Base-by-base conservation (phyloP, 78 protist species). In the Creolimax fragrantissima region DNA sequence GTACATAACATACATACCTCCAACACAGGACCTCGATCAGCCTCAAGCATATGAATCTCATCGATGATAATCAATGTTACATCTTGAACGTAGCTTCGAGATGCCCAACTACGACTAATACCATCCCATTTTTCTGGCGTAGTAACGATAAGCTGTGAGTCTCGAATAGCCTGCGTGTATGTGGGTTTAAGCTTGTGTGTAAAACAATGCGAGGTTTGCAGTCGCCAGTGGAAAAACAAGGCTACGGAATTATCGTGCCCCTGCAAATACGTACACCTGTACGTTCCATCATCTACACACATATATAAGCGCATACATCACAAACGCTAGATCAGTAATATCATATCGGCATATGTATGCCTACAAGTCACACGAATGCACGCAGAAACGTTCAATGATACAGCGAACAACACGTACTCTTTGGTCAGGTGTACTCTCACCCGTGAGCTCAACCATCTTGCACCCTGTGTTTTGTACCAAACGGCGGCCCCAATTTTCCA, bases 81-180 rank as follows among this genome's bases (percentile, higher is more conserved):
- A 6, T 58, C 66, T 42, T 41, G 90, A 42, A 95, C 98, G 92
- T 96, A 98, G 66, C 36, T 3, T 36, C 99, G 85, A 45, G 44
- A 93, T 93, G 96, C 95, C 99, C 99, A 98, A 84, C 93, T 92
- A 58, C 99, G 96, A 24, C 94, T 74, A 81, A 99, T 94, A 41
- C 98, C 99, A 88, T 99, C 99, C 99, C 99, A 99, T 92, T 99
- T 99, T 92, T 99, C 99, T 2, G 99, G 99, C 41, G 99, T 99
- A 7, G 99, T 97, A 36, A 95, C 91, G n/a, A 99, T 92, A 43
- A 99, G 94, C 81, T 97, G 96, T 1, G 99, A 98, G 5, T 37
- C n/a, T 37, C 92, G 83, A 4, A 98, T 58, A 7, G 98, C 98
- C 45, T 92, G 94, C 90, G 92, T 86, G 37, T 94, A 42, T 35